These are phyloP conservation scores for Melocanna baccifera DNA, from an alignment of 176 grass and related monocot species.

Conservation along the genomic window DNA sequence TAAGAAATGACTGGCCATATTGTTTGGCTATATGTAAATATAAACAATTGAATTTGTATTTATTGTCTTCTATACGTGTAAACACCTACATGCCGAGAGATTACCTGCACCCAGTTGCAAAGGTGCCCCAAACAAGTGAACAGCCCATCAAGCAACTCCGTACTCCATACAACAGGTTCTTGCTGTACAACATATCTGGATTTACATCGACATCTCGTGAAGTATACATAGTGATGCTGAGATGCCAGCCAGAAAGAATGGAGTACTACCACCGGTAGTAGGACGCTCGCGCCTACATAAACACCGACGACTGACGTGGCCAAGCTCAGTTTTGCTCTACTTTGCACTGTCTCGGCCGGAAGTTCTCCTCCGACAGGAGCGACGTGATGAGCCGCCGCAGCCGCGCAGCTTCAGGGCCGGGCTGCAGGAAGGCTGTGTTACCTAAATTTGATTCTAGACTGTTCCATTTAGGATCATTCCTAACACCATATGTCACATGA, in stretches of 20 bases:
- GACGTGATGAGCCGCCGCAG: slow-evolving; percentile 53
- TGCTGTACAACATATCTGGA: neutral
- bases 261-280: neutral
- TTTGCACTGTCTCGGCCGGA: slow-evolving; percentile 61
- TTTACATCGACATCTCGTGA: neutral
- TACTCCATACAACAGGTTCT: neutral
- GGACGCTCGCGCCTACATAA: neutral
- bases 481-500: neutral
- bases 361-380: slow-evolving; percentile 65
- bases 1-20: too few relatives aligned
- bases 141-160: neutral
- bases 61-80: too few relatives aligned
- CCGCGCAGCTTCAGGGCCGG: slow-evolving; percentile 48
- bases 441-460: neutral
- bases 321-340: neutral
- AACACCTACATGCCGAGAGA: neutral
- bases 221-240: neutral
- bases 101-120: neutral
- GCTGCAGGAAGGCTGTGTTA: slow-evolving; percentile 16
- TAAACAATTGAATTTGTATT: too few relatives aligned
- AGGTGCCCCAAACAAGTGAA: neutral
- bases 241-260: neutral
- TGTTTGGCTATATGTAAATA: too few relatives aligned
- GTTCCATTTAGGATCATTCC: neutral
- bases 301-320: neutral